Evolutionary conservation across 2,329 filamentous ascomycete species (phyloP).

Genomic region (Botryotinia globosa): DNA sequence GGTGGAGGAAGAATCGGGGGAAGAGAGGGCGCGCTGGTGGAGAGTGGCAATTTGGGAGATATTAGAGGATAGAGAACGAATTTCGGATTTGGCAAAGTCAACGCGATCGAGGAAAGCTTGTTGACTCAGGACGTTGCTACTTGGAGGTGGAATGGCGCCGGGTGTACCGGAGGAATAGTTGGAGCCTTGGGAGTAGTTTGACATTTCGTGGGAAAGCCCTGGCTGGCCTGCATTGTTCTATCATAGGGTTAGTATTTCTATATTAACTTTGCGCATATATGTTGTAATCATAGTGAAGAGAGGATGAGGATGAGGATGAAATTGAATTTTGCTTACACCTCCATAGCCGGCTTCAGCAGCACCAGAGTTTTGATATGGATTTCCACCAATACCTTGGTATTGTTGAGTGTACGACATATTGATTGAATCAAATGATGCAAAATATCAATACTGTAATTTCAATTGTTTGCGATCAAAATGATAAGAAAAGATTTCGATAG

Average conservation of each 20-base stretch:
- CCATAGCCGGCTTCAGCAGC: constrained; percentile 32
- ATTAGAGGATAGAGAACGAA: constrained; percentile 62
- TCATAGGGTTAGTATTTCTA: neutral
- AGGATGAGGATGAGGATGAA: neutral
- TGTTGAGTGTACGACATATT: constrained; percentile 57
- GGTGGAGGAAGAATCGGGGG: constrained; percentile 55
- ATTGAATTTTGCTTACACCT: constrained; percentile 22
- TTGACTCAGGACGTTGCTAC: constrained; percentile 51
- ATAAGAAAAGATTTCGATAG: neutral
- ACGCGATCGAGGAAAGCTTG: constrained; percentile 68
- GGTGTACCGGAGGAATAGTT: constrained; percentile 29
- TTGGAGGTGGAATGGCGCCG: constrained; percentile 27
- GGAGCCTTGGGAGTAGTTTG: constrained; percentile 14
- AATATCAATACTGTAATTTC: neutral
- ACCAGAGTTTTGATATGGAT: constrained; percentile 54
- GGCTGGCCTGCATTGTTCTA: constrained; percentile 27
- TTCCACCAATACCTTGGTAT: constrained; percentile 52
- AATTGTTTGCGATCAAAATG: constrained; percentile 12
- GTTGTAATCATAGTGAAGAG: neutral
- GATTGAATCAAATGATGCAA: constrained; percentile 29
- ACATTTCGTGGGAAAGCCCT: constrained; percentile 23
- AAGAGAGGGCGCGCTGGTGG: constrained; percentile 69
- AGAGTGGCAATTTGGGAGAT: constrained; percentile 66
- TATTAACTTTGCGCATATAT: neutral
- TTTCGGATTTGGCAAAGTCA: constrained; percentile 63